Evolutionary conservation across 2,329 filamentous ascomycete species (phyloP).

Genomic region (Colletotrichum sublineola): DNA sequence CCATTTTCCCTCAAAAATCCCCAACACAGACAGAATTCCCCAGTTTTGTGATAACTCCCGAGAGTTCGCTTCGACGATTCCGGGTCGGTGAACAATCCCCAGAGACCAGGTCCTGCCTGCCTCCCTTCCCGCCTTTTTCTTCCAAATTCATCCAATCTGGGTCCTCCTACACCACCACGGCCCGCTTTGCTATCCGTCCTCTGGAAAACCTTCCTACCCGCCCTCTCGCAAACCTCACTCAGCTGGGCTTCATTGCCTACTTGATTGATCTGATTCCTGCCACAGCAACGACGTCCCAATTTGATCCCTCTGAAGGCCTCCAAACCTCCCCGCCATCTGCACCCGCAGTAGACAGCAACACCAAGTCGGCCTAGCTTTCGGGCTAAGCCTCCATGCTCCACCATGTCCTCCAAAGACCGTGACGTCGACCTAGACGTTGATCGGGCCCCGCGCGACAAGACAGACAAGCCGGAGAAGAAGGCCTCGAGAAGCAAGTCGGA

Average conservation of each 20-base stretch:
- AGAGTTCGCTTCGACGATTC: conserved; percentile 24
- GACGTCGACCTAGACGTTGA: conserved; percentile 55
- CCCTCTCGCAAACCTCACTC: conserved; percentile 3
- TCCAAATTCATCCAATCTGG: conserved; percentile 32
- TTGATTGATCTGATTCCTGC: neutral
- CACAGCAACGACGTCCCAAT: neutral
- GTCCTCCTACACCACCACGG: conserved; percentile 23
- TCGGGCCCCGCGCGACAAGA: conserved; percentile 54
- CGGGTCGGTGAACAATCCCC: conserved; percentile 35
- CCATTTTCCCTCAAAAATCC: conserved; percentile 17
- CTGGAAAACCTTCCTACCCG: conserved; percentile 19
- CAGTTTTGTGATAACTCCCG: conserved; percentile 33
- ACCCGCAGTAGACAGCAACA: conserved; percentile 8
- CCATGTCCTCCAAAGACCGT: conserved; percentile 59
- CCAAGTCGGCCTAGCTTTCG: conserved; percentile 24
- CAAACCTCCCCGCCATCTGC: neutral
- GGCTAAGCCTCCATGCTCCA: conserved; percentile 43
- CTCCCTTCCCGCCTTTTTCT: conserved; percentile 31
- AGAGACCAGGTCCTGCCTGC: conserved; percentile 37
- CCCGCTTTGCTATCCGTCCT: conserved; percentile 20
- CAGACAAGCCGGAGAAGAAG: conserved; percentile 38
- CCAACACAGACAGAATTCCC: neutral
- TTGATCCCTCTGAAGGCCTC: neutral
- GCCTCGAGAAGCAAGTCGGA: conserved; percentile 34
- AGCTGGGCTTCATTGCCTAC: neutral